Evolutionary conservation across 352 stramenopile genomes (phyloP).

Genomic region (Phytophthora aleatoria): DNA sequence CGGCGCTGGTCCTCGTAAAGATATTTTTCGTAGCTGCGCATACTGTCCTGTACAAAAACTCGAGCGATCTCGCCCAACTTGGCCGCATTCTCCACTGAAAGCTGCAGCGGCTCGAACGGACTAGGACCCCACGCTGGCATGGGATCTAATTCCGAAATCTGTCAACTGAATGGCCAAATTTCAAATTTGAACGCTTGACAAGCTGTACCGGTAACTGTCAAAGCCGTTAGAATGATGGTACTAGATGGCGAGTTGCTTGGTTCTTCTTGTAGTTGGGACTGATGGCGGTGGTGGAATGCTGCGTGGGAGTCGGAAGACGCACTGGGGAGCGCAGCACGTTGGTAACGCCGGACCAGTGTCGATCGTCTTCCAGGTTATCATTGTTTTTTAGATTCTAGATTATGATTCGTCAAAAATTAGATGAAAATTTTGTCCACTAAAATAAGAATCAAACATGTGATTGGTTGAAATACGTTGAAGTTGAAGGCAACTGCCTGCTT

Average conservation of each 20-base stretch:
- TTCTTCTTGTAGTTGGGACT: conserved; percentile 1
- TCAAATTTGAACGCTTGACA: conserved; percentile 12
- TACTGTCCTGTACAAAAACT: conserved; percentile 33
- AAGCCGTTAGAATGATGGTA: not conserved
- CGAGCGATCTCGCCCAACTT: conserved; percentile 37
- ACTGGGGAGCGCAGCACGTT: conserved; percentile 9
- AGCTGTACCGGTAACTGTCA: not conserved
- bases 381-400: not conserved
- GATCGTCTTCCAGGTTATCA: not conserved
- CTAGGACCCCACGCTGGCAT: conserved; percentile 33
- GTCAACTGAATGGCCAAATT: conserved; percentile 13
- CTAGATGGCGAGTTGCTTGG: not conserved
- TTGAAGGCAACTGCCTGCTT: conserved; percentile 1
- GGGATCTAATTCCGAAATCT: conserved; percentile 2
- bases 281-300: not conserved
- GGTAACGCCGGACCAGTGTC: conserved; percentile 16
- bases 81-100: conserved; percentile 31
- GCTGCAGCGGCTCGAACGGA: conserved; percentile 35
- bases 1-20: conserved; percentile 31
- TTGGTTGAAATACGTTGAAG: not conserved
- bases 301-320: conserved; percentile 16
- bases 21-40: conserved; percentile 37
- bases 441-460: not conserved
- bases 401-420: conserved; percentile 6
- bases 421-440: not conserved